A percentile compares a stretch with the other conserved stretches of the same genome.
phyloP scores from a whole-genome alignment of 2,329 filamentous ascomycete species.

The Ceratocystis cubensis region DNA sequence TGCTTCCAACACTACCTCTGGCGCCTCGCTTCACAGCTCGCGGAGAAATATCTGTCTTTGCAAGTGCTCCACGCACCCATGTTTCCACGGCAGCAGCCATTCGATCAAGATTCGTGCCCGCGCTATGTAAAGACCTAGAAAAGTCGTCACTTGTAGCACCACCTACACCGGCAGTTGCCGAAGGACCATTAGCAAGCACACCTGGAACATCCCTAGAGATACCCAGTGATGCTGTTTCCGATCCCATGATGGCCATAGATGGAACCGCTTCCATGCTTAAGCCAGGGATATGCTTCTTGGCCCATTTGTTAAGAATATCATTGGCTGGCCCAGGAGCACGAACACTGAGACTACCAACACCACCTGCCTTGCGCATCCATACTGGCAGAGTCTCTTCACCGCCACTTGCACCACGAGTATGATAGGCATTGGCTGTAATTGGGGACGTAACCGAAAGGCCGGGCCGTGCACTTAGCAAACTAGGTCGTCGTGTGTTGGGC shows the following conservation, averaged over 20 bases:
- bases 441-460: conserved; percentile 11
- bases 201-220: conserved; percentile 32
- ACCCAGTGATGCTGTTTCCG: conserved; percentile 46
- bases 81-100: conserved; percentile 78
- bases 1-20: conserved; percentile 5
- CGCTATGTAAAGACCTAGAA: conserved; percentile 25
- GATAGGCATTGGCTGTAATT: background rate
- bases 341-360: conserved; percentile 70
- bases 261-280: conserved; percentile 58
- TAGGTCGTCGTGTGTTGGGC: conserved; percentile 33
- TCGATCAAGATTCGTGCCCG: conserved; percentile 55
- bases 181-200: conserved; percentile 40
- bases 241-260: conserved; percentile 52
- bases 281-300: conserved; percentile 69
- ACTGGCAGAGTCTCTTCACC: conserved; percentile 32
- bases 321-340: conserved; percentile 68
- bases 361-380: conserved; percentile 72
- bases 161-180: conserved; percentile 25
- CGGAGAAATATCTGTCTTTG: conserved; percentile 35
- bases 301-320: conserved; percentile 73
- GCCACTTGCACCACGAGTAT: conserved; percentile 8
- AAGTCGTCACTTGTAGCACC: conserved; percentile 25
- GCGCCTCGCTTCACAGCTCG: background rate
- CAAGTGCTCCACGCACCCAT: conserved; percentile 75
- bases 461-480: conserved; percentile 31